Percentiles rank a stretch among this genome's conserved stretches.
These are phyloP conservation scores for Yarrowia hollandica DNA, from an alignment of 805 yeast genomes.

Conservation along the genomic window DNA sequence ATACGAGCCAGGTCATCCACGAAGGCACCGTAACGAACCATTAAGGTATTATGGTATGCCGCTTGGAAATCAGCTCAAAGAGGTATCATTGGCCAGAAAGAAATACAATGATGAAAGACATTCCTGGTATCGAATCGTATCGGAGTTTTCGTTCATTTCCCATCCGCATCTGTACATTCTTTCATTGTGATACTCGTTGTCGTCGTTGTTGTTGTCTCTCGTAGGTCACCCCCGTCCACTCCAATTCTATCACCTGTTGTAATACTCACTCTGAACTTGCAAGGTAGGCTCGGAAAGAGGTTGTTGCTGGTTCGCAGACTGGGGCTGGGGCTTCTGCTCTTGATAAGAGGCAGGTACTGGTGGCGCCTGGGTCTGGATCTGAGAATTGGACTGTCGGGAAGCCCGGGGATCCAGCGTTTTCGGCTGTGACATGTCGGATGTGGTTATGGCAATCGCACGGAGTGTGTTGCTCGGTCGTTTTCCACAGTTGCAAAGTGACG, in stretches of 20 bases:
- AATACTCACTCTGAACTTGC: conserved; percentile 26
- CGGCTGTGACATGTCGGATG: conserved; percentile 18
- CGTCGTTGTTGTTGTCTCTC: background rate
- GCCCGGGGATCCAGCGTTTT: conserved; percentile 26
- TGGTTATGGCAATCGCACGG: background rate
- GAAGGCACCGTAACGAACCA: no score
- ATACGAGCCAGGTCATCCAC: no score
- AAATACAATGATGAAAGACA: no score
- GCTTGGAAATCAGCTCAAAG: no score
- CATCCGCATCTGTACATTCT: no score
- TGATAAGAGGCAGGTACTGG: conserved; percentile 10
- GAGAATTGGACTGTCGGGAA: background rate
- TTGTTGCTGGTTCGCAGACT: background rate
- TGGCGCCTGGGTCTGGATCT: conserved; percentile 17
- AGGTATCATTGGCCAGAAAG: no score
- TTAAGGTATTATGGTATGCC: no score
- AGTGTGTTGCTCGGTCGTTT: background rate
- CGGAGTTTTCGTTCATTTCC: no score
- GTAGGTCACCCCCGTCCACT: no score
- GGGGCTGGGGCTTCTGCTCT: background rate
- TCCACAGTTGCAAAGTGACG: conserved; percentile 1
- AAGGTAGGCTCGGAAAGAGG: conserved; percentile 24
- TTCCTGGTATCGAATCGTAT: no score
- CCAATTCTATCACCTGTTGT: no score
- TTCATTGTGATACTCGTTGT: no score